Base-by-base conservation (phyloP, 345 rosid genomes). In the Erucastrum elatum region DNA sequence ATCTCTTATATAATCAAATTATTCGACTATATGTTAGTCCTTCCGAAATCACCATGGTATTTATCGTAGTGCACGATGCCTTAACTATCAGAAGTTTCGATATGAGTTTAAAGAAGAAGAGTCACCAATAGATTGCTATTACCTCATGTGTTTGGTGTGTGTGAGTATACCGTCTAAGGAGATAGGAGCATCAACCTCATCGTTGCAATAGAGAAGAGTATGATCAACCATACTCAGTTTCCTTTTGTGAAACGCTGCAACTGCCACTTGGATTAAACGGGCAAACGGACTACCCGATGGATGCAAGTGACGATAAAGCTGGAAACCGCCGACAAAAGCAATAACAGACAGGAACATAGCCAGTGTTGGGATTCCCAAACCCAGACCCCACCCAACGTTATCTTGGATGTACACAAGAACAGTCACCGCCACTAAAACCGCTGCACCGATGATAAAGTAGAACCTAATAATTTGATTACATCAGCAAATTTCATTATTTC, bases 251-350 rank as follows among this genome's bases (percentile, higher is more conserved):
- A 80, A 87, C 0, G 97, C 92, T 1, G 97, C 85, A 46, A 87
- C 91, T 2, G 72, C 73, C 29, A 92, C 96, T 68, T 92, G 98
- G 53, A 87, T 2, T 83, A 94, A 71, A 3, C 97, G 85, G 73
- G 98, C 92, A 81, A 90, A 94, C 0, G 98, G 98, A 78, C 97
- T 94, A 15, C 98, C 98, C 0, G 87, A 79, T 0, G 98, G 97
- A 78, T 81, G 87, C 86, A 94, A 71, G 72, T 87, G 87, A 78
- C 98, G 86, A 83, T 93, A 93, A 61, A 90, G 84, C 25, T 83
- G 86, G 75, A 89, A 90, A 58, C 98, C 98, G 5, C 77, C 61
- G 3, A 86, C 37, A 39, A 88, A 87, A 0, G 85, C 81, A 55
- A 93, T 66, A 58, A 87, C 81, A 59, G 98, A 88, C 3, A 91